phyloP scores from a whole-genome alignment of 306 rosid genomes.

The Vicia villosa region DNA sequence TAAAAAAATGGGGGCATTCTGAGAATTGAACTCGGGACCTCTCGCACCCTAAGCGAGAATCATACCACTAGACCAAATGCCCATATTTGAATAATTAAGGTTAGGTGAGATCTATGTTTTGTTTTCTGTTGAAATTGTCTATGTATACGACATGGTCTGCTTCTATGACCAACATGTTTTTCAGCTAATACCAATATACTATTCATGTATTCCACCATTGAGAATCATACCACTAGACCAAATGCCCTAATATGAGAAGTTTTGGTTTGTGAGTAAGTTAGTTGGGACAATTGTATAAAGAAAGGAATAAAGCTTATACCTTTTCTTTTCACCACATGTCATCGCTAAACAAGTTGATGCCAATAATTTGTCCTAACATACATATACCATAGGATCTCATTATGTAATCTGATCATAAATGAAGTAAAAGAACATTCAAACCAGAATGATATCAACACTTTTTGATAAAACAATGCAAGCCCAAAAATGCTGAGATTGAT shows the following conservation, averaged over 20 bases:
- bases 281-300: not conserved
- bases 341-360: not conserved
- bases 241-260: constrained; percentile 6
- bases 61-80: constrained; percentile 30
- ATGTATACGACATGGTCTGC: no score
- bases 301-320: not conserved
- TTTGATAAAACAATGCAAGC: no score
- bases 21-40: constrained; percentile 12
- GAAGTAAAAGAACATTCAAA: not conserved
- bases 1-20: not conserved
- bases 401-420: not conserved
- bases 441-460: not conserved
- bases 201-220: not conserved
- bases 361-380: not conserved
- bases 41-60: constrained; percentile 51
- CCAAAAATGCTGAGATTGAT: no score
- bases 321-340: not conserved
- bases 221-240: constrained; percentile 45
- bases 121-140: not conserved
- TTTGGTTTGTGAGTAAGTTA: not conserved
- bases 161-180: no score
- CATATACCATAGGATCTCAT: not conserved
- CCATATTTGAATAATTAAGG: not conserved
- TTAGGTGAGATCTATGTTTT: not conserved
- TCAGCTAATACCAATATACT: not conserved